A percentile compares a stretch with the other conserved stretches of the same genome.
These are phyloP conservation scores for Escallonia herrerae DNA, from an alignment of 129 eudicot genomes.

Conservation along the genomic window DNA sequence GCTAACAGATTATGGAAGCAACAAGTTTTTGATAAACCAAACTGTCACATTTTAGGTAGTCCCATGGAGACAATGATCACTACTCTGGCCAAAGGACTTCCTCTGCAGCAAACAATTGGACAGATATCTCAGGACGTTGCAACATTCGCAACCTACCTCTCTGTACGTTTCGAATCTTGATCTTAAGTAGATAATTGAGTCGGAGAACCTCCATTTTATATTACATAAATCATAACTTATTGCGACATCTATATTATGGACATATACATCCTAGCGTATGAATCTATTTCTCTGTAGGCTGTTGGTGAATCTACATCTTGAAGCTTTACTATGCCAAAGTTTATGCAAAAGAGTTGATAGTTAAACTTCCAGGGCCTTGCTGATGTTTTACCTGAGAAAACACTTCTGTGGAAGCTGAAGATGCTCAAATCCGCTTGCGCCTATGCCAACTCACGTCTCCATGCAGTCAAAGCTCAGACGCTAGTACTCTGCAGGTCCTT, in stretches of 20 bases:
- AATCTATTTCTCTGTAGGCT: too few relatives aligned
- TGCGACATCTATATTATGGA: background rate
- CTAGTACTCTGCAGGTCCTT: constrained; percentile 63
- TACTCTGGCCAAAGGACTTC: constrained; percentile 25
- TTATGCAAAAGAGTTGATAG: too few relatives aligned
- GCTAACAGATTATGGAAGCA: background rate
- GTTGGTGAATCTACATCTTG: too few relatives aligned
- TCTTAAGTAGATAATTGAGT: background rate
- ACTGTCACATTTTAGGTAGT: constrained; percentile 19
- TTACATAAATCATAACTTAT: background rate
- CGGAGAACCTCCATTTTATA: background rate
- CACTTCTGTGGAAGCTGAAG: constrained; percentile 67
- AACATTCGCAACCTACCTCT: constrained; percentile 41
- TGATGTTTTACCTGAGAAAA: constrained; percentile 32
- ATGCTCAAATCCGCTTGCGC: constrained; percentile 53
- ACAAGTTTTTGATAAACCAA: background rate
- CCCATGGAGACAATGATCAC: constrained; percentile 29
- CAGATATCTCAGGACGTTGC: constrained; percentile 35
- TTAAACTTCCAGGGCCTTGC: constrained; percentile 34
- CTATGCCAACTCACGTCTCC: constrained; percentile 76
- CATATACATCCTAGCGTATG: too few relatives aligned
- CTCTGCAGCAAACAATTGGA: constrained; percentile 40
- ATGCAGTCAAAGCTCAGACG: constrained; percentile 67
- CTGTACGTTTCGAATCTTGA: constrained; percentile 33
- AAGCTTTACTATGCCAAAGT: too few relatives aligned